Conservation (phyloP, 2,329 filamentous ascomycete species). For the Cryphonectria parasitica region DNA sequence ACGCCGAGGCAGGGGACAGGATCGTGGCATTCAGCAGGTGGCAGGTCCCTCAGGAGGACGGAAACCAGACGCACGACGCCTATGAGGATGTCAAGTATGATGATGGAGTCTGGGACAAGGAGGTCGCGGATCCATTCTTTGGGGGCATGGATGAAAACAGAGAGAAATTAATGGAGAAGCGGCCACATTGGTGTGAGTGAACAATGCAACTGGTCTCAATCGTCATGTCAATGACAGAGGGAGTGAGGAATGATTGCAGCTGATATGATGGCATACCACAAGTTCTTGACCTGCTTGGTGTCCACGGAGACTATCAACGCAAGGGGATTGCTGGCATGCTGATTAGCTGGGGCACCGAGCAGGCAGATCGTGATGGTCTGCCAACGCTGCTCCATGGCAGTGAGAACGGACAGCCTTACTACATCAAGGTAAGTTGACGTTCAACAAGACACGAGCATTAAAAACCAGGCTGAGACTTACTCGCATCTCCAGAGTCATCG, state of each 20-base stretch:
- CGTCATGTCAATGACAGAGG: not conserved
- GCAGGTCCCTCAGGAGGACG: not conserved
- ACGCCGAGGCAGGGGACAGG: not conserved
- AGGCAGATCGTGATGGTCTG: not conserved
- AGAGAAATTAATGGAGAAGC: not conserved
- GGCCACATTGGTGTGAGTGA: not conserved
- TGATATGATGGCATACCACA: not conserved
- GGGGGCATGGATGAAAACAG: not conserved
- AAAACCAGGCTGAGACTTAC: not conserved
- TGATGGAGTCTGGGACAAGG: not conserved
- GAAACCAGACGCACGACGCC: not conserved
- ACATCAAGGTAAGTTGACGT: not conserved
- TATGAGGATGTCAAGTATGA: not conserved
- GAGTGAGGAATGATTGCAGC: not conserved
- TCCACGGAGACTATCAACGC: not conserved
- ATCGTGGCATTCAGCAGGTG: not conserved
- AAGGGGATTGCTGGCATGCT: not conserved
- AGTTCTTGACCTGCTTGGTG: conserved; percentile 1
- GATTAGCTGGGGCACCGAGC: not conserved
- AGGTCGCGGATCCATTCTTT: not conserved
- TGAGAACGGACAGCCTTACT: not conserved
- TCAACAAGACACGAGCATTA: not conserved
- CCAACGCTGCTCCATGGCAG: not conserved
- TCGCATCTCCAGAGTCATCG: not conserved
- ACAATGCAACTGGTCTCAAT: too few species aligned